Evolutionary conservation across 352 stramenopile genomes (phyloP).

Genomic region (Albugo laibachii): DNA sequence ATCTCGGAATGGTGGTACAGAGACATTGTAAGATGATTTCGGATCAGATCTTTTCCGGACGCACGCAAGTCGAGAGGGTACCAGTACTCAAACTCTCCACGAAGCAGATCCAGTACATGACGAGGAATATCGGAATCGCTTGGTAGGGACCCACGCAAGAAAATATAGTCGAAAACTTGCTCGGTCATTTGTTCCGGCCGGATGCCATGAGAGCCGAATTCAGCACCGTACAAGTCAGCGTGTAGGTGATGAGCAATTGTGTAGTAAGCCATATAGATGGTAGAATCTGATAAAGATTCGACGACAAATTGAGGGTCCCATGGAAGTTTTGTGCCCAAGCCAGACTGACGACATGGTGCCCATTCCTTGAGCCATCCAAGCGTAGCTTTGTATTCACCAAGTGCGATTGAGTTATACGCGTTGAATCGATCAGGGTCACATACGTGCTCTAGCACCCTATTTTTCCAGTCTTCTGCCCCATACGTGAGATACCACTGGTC

Average conservation of each 20-base stretch:
- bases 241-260: conserved; percentile 98
- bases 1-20: conserved; percentile 99
- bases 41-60: conserved; percentile 92
- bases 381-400: conserved; percentile 93
- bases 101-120: conserved; percentile 86
- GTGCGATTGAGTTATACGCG: conserved; percentile 83
- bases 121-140: conserved; percentile 73
- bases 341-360: conserved; percentile 96
- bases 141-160: conserved; percentile 73
- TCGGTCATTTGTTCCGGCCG: conserved; percentile 80
- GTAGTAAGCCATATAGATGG: conserved; percentile 99
- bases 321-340: conserved; percentile 89
- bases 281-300: conserved; percentile 98
- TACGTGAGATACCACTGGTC: conserved; percentile 99
- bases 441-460: conserved; percentile 89
- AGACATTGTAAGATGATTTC: conserved; percentile 99
- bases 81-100: conserved; percentile 98
- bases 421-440: conserved; percentile 84
- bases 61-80: conserved; percentile 98
- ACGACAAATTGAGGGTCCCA: conserved; percentile 99
- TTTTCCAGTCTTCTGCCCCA: conserved; percentile 95
- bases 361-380: conserved; percentile 99
- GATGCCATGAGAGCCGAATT: conserved; percentile 73
- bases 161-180: conserved; percentile 99
- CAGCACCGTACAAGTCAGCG: conserved; percentile 86